Conservation (phyloP, 2,329 filamentous ascomycete genomes). For the Aspergillus flavus region DNA sequence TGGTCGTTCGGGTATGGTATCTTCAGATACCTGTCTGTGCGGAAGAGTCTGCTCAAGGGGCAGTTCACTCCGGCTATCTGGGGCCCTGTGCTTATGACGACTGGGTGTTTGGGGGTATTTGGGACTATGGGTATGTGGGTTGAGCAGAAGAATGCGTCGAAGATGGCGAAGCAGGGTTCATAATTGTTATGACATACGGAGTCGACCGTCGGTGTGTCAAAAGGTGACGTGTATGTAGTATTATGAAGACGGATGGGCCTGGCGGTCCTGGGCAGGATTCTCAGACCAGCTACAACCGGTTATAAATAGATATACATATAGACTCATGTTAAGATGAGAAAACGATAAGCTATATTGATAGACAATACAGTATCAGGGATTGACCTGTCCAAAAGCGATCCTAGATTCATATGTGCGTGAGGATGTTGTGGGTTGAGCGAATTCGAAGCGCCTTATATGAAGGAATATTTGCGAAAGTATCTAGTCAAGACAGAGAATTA, state of each 20-base stretch:
- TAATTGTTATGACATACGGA: background rate
- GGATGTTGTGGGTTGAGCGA: background rate
- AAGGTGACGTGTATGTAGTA: background rate
- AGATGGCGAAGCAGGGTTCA: background rate
- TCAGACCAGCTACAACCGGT: background rate
- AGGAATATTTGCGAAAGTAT: no score
- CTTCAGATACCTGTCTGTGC: slow-evolving; percentile 30
- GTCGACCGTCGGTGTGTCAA: background rate
- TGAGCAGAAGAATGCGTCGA: background rate
- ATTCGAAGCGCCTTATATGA: background rate
- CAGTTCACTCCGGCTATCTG: slow-evolving; percentile 34
- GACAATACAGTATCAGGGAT: background rate
- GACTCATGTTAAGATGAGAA: background rate
- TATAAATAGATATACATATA: background rate
- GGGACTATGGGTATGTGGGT: background rate
- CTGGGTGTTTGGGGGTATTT: slow-evolving; percentile 10
- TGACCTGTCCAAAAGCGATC: background rate
- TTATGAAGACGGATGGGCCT: background rate
- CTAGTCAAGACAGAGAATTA: no score
- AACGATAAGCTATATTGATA: background rate
- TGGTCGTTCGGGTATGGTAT: slow-evolving; percentile 34
- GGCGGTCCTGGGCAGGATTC: background rate
- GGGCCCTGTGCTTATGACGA: slow-evolving; percentile 34
- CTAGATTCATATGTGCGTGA: background rate
- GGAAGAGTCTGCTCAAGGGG: slow-evolving; percentile 26